Evolutionary conservation across 805 yeast species (phyloP), one percentile per base, ranked within the genome.

Genomic region (Cyberlindnera suaveolens): DNA sequence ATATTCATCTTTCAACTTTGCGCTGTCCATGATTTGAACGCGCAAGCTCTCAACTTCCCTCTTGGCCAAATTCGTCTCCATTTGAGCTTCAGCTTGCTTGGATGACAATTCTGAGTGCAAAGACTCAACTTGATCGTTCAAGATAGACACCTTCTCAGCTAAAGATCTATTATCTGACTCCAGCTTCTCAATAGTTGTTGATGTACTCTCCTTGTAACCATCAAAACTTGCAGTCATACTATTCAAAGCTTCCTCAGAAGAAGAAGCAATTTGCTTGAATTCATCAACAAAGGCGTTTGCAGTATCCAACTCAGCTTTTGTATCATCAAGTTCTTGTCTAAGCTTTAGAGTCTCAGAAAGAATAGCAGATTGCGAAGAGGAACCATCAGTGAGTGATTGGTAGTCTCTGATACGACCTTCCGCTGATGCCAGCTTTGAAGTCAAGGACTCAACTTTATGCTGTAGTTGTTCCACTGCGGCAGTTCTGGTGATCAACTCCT

Each of bases 201-300:
- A 40, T 1, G 65, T 43, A 2, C 48, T 39, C 9, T 49, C 45
- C 48, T 70, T 73, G 48, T 61, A 72, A 38, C 61, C 62, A 39
- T 73, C 86, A 56, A 74, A 82, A 1, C 81, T 67, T 17, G 66
- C 64, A 26, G 76, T 78, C 46, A 85, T 66, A 37, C 71, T 67
- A 32, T 65, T 62, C 32, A 86, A 66, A 5, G 89, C 78, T 41
- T 74, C 76, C 55, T 86, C 95, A 4, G 87, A 77, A 13, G 84
- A 77, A 40, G 64, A 63, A 0, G 89, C 80, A 34, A 86, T 71
- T n/a, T 66, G 67, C 44, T 80, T 76, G 57, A 81, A 75, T 50
- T 82, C 80, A n/a, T 70, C 70, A 9, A 76, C 71, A 52, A 74
- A 78, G n/a, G 73, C 66, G 49, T 75, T 75, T 1, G 86, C 77